Evolutionary conservation across 345 rosid genomes (phyloP).

Genomic region (Corchorus capsularis): DNA sequence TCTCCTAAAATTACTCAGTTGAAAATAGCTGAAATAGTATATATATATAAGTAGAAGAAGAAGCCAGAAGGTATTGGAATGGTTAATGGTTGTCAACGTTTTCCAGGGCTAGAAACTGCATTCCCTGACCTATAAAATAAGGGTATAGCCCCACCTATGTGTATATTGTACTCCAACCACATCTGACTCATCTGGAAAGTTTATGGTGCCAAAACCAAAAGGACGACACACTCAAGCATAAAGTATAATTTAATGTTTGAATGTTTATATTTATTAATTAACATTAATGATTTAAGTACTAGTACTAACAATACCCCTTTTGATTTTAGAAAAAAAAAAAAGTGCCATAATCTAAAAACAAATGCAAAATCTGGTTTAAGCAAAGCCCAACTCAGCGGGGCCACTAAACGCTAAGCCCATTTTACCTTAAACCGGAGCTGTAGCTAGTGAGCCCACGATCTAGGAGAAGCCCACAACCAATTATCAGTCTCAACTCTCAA

Average conservation of each 20-base stretch:
- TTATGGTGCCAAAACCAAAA: not conserved
- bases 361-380: not conserved
- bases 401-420: not conserved
- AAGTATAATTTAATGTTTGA: not conserved
- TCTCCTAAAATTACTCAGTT: not conserved
- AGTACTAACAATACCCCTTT: no score
- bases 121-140: not conserved
- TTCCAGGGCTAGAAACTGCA: not conserved
- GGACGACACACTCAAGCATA: not conserved
- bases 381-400: not conserved
- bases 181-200: not conserved
- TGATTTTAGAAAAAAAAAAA: no score
- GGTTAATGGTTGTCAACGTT: not conserved
- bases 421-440: not conserved
- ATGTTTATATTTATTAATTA: not conserved
- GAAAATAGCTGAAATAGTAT: not conserved
- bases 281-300: not conserved
- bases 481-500: not conserved
- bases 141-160: not conserved
- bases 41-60: no score
- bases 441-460: not conserved
- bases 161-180: not conserved
- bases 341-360: not conserved
- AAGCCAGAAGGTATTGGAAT: no score
- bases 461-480: not conserved